These are phyloP conservation scores for Cetradonia linearis DNA, from an alignment of 495 filamentous ascomycete genomes.

Conservation along the genomic window DNA sequence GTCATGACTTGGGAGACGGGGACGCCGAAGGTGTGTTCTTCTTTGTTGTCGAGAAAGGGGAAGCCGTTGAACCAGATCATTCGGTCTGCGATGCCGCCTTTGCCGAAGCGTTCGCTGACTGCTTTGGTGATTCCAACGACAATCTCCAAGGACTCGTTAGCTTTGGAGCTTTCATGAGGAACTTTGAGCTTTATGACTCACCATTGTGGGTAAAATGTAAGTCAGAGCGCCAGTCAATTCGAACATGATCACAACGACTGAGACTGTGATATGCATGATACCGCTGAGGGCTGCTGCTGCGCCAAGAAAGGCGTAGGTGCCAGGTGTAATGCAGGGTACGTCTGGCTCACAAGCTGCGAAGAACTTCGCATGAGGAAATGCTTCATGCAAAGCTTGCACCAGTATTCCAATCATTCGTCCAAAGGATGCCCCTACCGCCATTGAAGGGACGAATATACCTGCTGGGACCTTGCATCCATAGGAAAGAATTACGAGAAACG, in stretches of 20 bases:
- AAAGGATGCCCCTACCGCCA: slow-evolving; percentile 93
- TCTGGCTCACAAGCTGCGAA: slow-evolving; percentile 84
- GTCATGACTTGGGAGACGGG: slow-evolving; percentile 93
- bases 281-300: slow-evolving; percentile 92
- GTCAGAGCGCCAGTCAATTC: slow-evolving; percentile 90
- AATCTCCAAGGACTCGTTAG: slow-evolving; percentile 42
- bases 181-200: slow-evolving; percentile 35
- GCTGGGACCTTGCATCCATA: slow-evolving; percentile 98
- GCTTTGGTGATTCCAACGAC: slow-evolving; percentile 96
- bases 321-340: slow-evolving; percentile 91
- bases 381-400: slow-evolving; percentile 80
- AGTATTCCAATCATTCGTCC: slow-evolving; percentile 89
- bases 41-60: slow-evolving; percentile 95
- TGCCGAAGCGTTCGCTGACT: slow-evolving; percentile 81
- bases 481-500: slow-evolving; percentile 85
- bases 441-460: slow-evolving; percentile 94
- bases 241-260: slow-evolving; percentile 97
- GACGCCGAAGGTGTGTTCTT: slow-evolving; percentile 94
- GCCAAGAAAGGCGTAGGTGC: slow-evolving; percentile 90
- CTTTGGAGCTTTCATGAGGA: no score
- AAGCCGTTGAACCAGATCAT: slow-evolving; percentile 99
- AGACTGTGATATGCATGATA: slow-evolving; percentile 96
- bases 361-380: slow-evolving; percentile 68
- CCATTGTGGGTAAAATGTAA: slow-evolving; percentile 94
- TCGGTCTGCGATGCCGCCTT: slow-evolving; percentile 92